Percentiles rank a stretch among this genome's conserved stretches.
Evolutionary conservation across 2,329 filamentous ascomycete genomes (phyloP).

Genomic region (Penicillium aurantiogriseum): DNA sequence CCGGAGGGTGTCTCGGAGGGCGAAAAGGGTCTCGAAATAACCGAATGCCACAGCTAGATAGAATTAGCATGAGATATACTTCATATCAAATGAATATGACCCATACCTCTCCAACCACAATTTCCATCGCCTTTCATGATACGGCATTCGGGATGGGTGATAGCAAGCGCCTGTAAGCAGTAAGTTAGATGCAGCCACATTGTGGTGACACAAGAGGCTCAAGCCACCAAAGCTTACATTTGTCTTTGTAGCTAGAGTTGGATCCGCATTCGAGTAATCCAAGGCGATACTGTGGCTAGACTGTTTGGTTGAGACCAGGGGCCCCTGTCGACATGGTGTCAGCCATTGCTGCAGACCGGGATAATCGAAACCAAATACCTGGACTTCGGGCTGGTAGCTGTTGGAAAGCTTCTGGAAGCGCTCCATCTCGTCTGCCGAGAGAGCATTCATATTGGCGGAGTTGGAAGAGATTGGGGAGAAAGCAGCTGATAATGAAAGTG

Average conservation of each 20-base stretch:
- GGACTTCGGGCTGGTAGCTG: constrained; percentile 57
- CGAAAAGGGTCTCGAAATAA: constrained; percentile 84
- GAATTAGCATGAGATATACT: constrained; percentile 8
- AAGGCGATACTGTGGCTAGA: constrained; percentile 74
- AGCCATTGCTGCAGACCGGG: constrained; percentile 14
- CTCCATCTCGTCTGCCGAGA: constrained; percentile 56
- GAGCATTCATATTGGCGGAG: constrained; percentile 37
- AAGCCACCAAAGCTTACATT: constrained; percentile 53
- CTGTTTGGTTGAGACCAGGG: constrained; percentile 74
- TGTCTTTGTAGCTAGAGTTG: constrained; percentile 81
- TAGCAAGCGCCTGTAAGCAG: constrained; percentile 65
- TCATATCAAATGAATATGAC: constrained; percentile 22
- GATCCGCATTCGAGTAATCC: constrained; percentile 87
- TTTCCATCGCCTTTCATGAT: constrained; percentile 89
- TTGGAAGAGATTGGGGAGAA: constrained; percentile 6
- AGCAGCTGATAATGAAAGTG: constrained; percentile 23
- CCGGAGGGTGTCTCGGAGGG: constrained; percentile 61
- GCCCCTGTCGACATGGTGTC: constrained; percentile 59
- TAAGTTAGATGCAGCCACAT: neutral
- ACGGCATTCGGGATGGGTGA: constrained; percentile 83
- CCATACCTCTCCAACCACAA: constrained; percentile 94
- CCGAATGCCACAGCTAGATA: constrained; percentile 79
- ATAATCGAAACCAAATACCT: constrained; percentile 37
- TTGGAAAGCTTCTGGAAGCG: constrained; percentile 62
- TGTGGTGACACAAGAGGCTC: neutral